Conservation (phyloP, 1,284 basidiomycete genomes). For the Meira miltonrushii region DNA sequence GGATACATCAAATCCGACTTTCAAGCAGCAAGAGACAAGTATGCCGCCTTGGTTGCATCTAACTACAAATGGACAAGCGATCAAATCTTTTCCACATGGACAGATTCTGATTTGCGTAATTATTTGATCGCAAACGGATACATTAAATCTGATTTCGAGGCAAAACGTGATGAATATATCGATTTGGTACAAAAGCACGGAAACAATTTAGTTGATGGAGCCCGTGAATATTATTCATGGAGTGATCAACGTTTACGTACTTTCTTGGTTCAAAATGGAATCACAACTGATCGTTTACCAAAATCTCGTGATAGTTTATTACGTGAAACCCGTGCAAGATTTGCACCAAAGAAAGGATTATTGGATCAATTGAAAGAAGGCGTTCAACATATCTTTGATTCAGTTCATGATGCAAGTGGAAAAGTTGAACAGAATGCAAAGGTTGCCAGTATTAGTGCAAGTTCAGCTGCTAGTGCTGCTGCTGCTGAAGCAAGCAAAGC, state of each 20-base stretch:
- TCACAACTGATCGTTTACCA: slow-evolving; percentile 32
- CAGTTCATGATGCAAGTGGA: slow-evolving; percentile 37
- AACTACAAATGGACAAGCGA: slow-evolving; percentile 34
- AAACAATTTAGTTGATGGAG: slow-evolving; percentile 23
- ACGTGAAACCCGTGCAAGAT: slow-evolving; percentile 46
- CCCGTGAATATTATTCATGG: slow-evolving; percentile 44
- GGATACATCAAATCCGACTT: slow-evolving; percentile 37
- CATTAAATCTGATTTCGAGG: slow-evolving; percentile 33
- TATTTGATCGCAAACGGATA: slow-evolving; percentile 40
- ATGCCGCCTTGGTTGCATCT: slow-evolving; percentile 27
- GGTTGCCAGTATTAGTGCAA: slow-evolving; percentile 29
- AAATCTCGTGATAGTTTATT: slow-evolving; percentile 43
- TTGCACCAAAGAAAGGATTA: slow-evolving; percentile 35
- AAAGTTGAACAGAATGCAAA: slow-evolving; percentile 34
- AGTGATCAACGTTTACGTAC: slow-evolving; percentile 41
- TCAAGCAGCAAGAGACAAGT: slow-evolving; percentile 38
- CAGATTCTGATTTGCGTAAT: slow-evolving; percentile 39
- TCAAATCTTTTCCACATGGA: slow-evolving; percentile 40
- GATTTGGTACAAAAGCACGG: slow-evolving; percentile 39
- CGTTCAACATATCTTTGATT: slow-evolving; percentile 37
- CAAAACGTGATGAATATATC: slow-evolving; percentile 43
- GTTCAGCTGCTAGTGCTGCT: slow-evolving; percentile 18
- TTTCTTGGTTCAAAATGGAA: slow-evolving; percentile 37
- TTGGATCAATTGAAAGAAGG: slow-evolving; percentile 40
- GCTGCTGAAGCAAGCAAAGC: neutral